Percentiles rank a stretch among this genome's conserved stretches.
Evolutionary conservation across 148 eudicot genomes (phyloP).

Genomic region (Persicaria tinctoria): DNA sequence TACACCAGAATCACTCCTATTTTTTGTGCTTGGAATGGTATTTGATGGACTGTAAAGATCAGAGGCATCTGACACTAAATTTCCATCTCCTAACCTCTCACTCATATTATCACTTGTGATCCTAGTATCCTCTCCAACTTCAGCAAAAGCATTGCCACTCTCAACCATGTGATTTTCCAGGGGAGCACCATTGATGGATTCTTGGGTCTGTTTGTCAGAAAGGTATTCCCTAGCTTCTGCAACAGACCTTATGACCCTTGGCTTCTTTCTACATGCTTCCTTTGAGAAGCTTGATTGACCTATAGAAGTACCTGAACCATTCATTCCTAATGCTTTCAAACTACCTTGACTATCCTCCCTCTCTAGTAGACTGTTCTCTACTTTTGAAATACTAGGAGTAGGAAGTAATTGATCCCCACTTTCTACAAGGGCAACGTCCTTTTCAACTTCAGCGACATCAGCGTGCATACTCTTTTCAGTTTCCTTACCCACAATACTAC

Average conservation of each 20-base stretch:
- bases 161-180: slow-evolving; percentile 17
- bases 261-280: slow-evolving; percentile 32
- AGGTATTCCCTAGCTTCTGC: slow-evolving; percentile 86
- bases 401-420: slow-evolving; percentile 15
- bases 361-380: slow-evolving; percentile 5
- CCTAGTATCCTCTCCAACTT: slow-evolving; percentile 8
- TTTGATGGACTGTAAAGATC: slow-evolving; percentile 13
- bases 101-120: slow-evolving; percentile 11
- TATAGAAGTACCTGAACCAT: slow-evolving; percentile 16
- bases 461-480: slow-evolving; percentile 7
- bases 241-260: slow-evolving; percentile 61
- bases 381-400: neutral
- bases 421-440: slow-evolving; percentile 15
- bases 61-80: slow-evolving; percentile 18
- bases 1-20: neutral
- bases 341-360: slow-evolving; percentile 5
- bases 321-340: slow-evolving; percentile 8
- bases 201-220: slow-evolving; percentile 30
- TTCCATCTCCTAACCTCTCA: slow-evolving; percentile 19
- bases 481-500: slow-evolving; percentile 16
- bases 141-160: slow-evolving; percentile 2
- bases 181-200: slow-evolving; percentile 15
- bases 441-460: neutral
- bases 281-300: slow-evolving; percentile 17
- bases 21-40: neutral